Percentiles rank a stretch among this genome's conserved stretches.
These are phyloP conservation scores for Lachnellula suecica DNA, from an alignment of 2,329 filamentous ascomycete genomes.

Conservation along the genomic window DNA sequence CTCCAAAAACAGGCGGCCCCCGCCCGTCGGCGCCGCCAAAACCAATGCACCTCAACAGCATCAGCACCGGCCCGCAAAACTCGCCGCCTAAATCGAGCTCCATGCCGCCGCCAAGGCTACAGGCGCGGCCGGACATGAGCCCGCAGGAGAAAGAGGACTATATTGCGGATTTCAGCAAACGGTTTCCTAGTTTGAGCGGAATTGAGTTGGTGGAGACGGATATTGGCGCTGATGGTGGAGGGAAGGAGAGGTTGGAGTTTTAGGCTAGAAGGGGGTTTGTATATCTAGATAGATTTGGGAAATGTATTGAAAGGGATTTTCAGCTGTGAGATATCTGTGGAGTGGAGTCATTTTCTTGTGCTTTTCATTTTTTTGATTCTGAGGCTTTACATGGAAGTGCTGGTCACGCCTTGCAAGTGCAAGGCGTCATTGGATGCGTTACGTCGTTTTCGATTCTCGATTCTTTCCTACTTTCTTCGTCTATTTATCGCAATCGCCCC, in stretches of 20 bases:
- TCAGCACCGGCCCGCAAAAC: constrained; percentile 45
- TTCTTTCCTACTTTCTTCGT: no score
- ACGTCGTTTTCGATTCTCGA: no score
- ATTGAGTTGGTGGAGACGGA: constrained; percentile 60
- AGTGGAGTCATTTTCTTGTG: no score
- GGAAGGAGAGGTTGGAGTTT: no score
- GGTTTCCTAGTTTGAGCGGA: constrained; percentile 81
- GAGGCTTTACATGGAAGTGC: no score
- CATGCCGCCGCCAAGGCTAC: constrained; percentile 39
- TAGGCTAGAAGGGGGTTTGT: no score
- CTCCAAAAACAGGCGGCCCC: constrained; percentile 37
- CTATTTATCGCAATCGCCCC: no score
- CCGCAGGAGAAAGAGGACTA: constrained; percentile 64
- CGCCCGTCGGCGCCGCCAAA: constrained; percentile 61
- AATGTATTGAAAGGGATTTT: background rate
- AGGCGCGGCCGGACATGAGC: constrained; percentile 54
- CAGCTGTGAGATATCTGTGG: no score
- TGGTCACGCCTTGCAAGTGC: no score
- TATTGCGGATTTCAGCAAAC: constrained; percentile 71
- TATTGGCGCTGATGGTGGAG: constrained; percentile 17
- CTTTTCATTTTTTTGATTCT: no score
- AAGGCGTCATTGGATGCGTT: no score
- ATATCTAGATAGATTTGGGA: background rate
- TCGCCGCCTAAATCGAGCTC: constrained; percentile 38
- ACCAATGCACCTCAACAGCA: constrained; percentile 58